Evolutionary conservation across 306 rosid genomes (phyloP).

Genomic region (Vachellia collinsii): DNA sequence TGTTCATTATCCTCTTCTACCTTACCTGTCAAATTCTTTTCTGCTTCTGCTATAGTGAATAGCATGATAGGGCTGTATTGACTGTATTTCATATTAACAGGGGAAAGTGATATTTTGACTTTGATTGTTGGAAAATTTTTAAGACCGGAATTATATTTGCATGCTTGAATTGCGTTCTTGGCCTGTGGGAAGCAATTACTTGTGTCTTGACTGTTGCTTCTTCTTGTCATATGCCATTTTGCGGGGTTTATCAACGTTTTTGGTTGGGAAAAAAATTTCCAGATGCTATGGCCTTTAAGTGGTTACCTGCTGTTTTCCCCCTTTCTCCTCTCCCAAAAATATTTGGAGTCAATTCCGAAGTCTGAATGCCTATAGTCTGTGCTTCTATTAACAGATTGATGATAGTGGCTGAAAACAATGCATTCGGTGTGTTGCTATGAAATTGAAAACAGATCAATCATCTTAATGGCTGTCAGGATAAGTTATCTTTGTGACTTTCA

Average conservation of each 20-base stretch:
- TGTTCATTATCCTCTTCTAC: conserved; percentile 22
- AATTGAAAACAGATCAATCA: conserved; percentile 27
- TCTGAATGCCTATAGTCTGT: background rate
- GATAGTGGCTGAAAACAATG: background rate
- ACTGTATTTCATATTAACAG: conserved; percentile 26
- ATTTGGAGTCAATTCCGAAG: background rate
- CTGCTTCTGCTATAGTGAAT: conserved; percentile 21
- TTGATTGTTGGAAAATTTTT: conserved; percentile 3
- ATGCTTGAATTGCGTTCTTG: conserved; percentile 18
- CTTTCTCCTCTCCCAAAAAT: background rate
- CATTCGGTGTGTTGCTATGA: background rate
- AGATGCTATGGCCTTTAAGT: background rate
- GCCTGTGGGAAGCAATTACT: conserved; percentile 16
- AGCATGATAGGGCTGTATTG: background rate
- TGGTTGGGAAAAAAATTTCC: background rate
- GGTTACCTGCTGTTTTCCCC: background rate
- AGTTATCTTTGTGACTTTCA: conserved; percentile 17
- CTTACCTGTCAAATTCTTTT: background rate
- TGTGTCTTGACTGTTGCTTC: conserved; percentile 4
- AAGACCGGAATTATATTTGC: conserved; percentile 8
- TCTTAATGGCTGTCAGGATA: conserved; percentile 14
- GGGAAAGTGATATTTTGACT: conserved; percentile 13
- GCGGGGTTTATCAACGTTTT: background rate
- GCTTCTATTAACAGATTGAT: background rate
- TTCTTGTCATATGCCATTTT: background rate